Conservation (phyloP, 2,329 filamentous ascomycete genomes). For the Meredithiella fracta region DNA sequence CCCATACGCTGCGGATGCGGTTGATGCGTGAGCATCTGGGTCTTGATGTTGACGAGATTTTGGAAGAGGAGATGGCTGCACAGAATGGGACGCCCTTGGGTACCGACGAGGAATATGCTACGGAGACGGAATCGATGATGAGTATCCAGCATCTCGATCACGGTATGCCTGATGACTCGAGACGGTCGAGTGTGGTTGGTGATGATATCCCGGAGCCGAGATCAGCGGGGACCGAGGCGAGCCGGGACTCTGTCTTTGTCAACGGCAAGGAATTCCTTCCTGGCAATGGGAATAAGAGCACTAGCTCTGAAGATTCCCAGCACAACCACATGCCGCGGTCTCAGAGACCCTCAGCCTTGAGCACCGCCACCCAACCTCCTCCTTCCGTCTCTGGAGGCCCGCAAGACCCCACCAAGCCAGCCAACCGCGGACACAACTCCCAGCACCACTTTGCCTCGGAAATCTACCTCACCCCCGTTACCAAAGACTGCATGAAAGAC, state of each 20-base stretch:
- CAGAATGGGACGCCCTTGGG: conserved; percentile 28
- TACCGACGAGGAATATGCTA: conserved; percentile 36
- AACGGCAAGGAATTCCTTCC: conserved; percentile 19
- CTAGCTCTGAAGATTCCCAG: conserved; percentile 14
- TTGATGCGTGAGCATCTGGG: conserved; percentile 94
- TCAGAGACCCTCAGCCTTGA: conserved; percentile 10
- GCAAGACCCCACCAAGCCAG: background rate
- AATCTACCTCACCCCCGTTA: conserved; percentile 55
- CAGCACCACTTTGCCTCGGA: conserved; percentile 43
- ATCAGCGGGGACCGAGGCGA: conserved; percentile 41
- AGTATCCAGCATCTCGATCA: background rate
- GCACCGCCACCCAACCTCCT: conserved; percentile 1
- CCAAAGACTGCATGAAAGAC: conserved; percentile 88
- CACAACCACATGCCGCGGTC: background rate
- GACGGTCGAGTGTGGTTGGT: conserved; percentile 26
- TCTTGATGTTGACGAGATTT: conserved; percentile 82
- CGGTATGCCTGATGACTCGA: background rate
- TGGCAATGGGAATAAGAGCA: conserved; percentile 17
- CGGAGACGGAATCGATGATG: conserved; percentile 23
- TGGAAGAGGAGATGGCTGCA: conserved; percentile 57
- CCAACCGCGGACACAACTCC: conserved; percentile 1
- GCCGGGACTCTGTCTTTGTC: conserved; percentile 55
- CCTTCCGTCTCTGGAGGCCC: conserved; percentile 18
- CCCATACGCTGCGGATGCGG: conserved; percentile 79
- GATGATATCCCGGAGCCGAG: conserved; percentile 60